phyloP scores from a whole-genome alignment of 345 rosid genomes.

The Bretschneidera sinensis region DNA sequence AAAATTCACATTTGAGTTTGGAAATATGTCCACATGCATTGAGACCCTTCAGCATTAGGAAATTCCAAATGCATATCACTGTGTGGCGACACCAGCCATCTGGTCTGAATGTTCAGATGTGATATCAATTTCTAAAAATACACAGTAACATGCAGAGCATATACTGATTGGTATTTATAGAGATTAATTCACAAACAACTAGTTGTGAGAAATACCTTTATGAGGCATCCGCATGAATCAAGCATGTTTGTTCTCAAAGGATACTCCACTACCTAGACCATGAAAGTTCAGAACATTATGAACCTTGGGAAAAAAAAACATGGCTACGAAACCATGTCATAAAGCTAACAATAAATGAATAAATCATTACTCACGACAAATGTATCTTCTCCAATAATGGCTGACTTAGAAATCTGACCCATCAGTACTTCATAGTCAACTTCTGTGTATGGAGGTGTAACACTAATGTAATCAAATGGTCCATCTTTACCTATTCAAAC shows the following conservation, averaged over 20 bases:
- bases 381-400: constrained; percentile 66
- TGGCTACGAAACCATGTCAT: constrained; percentile 1
- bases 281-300: constrained; percentile 10
- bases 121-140: constrained; percentile 3
- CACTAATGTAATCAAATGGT: constrained; percentile 76
- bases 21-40: neutral
- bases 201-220: constrained; percentile 44
- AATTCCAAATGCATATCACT: constrained; percentile 1
- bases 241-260: constrained; percentile 77
- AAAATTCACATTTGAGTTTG: neutral
- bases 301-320: neutral
- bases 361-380: constrained; percentile 62
- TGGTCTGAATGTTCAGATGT: constrained; percentile 2
- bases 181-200: constrained; percentile 1
- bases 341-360: constrained; percentile 16
- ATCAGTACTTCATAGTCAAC: constrained; percentile 69
- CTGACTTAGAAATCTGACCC: constrained; percentile 73
- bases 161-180: neutral
- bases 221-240: constrained; percentile 80
- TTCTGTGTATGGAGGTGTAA: constrained; percentile 82
- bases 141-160: neutral
- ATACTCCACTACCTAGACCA: constrained; percentile 80
- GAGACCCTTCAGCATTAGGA: neutral
- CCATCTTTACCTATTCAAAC: constrained; percentile 39
- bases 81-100: neutral